These are phyloP conservation scores for Auricularia cornea DNA, from an alignment of 768 basidiomycete genomes.

Conservation along the genomic window DNA sequence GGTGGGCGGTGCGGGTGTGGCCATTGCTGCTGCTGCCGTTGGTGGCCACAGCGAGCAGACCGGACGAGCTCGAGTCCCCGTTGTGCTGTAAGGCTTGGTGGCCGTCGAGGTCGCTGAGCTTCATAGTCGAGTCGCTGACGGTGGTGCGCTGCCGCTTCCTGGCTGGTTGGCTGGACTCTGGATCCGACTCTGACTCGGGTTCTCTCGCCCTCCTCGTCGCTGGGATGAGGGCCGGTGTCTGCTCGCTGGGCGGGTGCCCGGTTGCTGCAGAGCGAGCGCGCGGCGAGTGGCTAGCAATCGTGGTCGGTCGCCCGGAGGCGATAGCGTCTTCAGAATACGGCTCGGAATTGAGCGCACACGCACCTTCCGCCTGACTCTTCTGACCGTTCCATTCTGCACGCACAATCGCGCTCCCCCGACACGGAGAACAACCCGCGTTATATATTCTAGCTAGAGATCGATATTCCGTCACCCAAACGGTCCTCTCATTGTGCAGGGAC, in stretches of 20 bases:
- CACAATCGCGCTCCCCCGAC: too few relatives aligned
- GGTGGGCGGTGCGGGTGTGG: conserved; percentile 49
- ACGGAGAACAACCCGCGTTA: too few relatives aligned
- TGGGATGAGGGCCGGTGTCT: not conserved
- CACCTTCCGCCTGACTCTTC: too few relatives aligned
- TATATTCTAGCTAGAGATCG: too few relatives aligned
- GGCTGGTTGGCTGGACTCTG: not conserved
- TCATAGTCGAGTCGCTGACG: not conserved
- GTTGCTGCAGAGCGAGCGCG: not conserved
- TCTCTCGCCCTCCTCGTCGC: not conserved
- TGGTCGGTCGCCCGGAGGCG: not conserved
- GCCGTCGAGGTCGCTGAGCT: not conserved
- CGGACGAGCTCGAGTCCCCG: conserved; percentile 13
- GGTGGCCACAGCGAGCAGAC: not conserved
- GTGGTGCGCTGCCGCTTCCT: not conserved
- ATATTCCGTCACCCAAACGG: too few relatives aligned
- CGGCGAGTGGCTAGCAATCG: not conserved
- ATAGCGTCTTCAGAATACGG: not conserved
- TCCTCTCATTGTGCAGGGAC: too few relatives aligned
- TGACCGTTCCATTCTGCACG: too few relatives aligned
- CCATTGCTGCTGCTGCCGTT: conserved; percentile 49
- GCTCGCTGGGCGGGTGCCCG: not conserved
- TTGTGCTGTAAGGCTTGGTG: not conserved
- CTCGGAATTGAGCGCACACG: too few relatives aligned
- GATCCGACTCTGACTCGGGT: not conserved